These are phyloP conservation scores for Mycena alexandri DNA, from an alignment of 768 basidiomycete genomes.

Conservation along the genomic window DNA sequence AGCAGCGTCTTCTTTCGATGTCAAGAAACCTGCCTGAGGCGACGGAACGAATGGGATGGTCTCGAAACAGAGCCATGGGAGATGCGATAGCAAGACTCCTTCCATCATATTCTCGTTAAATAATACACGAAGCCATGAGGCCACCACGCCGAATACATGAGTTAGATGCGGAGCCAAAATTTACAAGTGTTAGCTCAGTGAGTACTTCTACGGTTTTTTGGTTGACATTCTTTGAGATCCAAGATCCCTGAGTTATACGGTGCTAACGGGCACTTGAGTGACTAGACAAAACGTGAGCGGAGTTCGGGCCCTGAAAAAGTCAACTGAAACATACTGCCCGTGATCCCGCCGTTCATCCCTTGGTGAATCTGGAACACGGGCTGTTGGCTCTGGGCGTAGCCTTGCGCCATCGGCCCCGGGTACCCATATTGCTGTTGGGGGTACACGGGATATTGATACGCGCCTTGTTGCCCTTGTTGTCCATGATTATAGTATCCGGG, in stretches of 20 bases:
- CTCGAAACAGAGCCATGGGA: slow-evolving; percentile 63
- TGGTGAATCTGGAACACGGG: slow-evolving; percentile 30
- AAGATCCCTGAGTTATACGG: slow-evolving; percentile 1
- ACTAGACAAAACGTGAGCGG: slow-evolving; percentile 4
- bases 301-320: too few relatives aligned
- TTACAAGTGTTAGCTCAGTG: slow-evolving; percentile 2
- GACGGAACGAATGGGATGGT: slow-evolving; percentile 60
- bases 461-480: slow-evolving; percentile 43
- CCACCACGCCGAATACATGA: slow-evolving; percentile 36
- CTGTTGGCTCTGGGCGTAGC: slow-evolving; percentile 31
- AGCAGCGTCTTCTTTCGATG: slow-evolving; percentile 1
- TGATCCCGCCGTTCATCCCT: slow-evolving; percentile 33
- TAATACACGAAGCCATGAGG: slow-evolving; percentile 37
- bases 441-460: slow-evolving; percentile 44
- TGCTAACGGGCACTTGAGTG: slow-evolving; percentile 34
- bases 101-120: slow-evolving; percentile 24
- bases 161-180: slow-evolving; percentile 21
- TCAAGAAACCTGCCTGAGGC: slow-evolving; percentile 50
- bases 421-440: slow-evolving; percentile 46
- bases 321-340: slow-evolving; percentile 6
- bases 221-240: slow-evolving; percentile 6
- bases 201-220: slow-evolving; percentile 16
- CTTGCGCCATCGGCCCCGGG: slow-evolving; percentile 55
- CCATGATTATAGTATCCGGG: slow-evolving; percentile 68
- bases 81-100: neutral